Evolutionary conservation across 129 eudicot genomes (phyloP).

Genomic region (Helianthus annuus): DNA sequence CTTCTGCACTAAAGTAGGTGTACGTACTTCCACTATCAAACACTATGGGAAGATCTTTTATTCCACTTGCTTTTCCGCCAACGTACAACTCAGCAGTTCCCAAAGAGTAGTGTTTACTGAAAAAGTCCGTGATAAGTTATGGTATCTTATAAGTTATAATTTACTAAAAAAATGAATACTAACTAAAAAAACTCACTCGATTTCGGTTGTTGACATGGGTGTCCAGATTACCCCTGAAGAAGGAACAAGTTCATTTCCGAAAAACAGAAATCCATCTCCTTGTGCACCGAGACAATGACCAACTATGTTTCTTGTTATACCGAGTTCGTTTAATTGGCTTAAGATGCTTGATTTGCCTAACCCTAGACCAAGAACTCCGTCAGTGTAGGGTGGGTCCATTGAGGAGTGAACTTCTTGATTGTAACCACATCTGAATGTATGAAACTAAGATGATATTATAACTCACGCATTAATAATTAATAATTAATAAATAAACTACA

Average conservation of each 20-base stretch:
- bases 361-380: constrained; percentile 96
- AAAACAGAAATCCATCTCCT: constrained; percentile 91
- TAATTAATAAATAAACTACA: neutral
- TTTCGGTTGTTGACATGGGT: constrained; percentile 55
- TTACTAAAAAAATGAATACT: neutral
- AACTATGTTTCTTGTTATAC: constrained; percentile 67
- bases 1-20: constrained; percentile 64
- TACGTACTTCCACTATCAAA: constrained; percentile 95
- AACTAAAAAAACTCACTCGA: constrained; percentile 48
- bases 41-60: constrained; percentile 59
- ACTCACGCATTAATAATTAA: constrained; percentile 1
- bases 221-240: constrained; percentile 73
- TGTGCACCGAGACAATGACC: constrained; percentile 86
- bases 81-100: constrained; percentile 67
- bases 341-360: constrained; percentile 77
- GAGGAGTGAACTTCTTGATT: constrained; percentile 73
- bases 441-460: constrained; percentile 13
- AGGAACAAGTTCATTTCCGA: constrained; percentile 69
- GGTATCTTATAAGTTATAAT: neutral
- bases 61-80: constrained; percentile 57
- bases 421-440: constrained; percentile 84
- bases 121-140: neutral
- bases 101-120: constrained; percentile 69
- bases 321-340: constrained; percentile 56
- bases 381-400: constrained; percentile 65